These are phyloP conservation scores for Nicotiana tomentosiformis DNA, from an alignment of 257 asterid genomes.

Conservation along the genomic window DNA sequence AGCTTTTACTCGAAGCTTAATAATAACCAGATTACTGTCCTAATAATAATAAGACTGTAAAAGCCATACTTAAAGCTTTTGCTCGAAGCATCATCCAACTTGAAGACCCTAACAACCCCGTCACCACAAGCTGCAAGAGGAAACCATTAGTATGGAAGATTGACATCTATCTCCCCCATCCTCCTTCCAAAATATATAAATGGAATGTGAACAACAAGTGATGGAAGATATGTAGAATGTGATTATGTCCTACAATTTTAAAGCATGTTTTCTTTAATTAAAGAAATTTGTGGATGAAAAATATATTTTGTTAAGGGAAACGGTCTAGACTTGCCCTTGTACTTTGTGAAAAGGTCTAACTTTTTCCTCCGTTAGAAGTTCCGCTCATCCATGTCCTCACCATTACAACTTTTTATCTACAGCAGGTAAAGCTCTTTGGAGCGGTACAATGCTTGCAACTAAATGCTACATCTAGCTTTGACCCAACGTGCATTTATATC, in stretches of 20 bases:
- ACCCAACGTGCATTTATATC: neutral
- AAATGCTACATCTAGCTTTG: neutral
- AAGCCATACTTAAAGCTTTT: slow-evolving; percentile 90
- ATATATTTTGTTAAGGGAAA: neutral
- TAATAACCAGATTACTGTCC: neutral
- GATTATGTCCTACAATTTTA: neutral
- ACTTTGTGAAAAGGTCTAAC: too few species aligned
- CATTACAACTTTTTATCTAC: too few species aligned
- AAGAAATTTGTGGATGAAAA: neutral
- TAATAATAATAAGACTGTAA: slow-evolving; percentile 8
- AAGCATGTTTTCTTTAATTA: neutral
- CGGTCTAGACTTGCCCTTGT: too few species aligned
- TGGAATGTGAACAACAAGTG: neutral
- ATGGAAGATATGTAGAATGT: neutral
- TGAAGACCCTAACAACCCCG: slow-evolving; percentile 84
- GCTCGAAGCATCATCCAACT: slow-evolving; percentile 85
- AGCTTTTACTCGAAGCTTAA: neutral
- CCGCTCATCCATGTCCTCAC: too few species aligned
- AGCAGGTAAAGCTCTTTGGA: neutral
- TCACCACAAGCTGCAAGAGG: slow-evolving; percentile 77
- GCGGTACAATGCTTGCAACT: neutral
- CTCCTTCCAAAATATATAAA: neutral
- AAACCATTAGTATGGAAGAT: slow-evolving; percentile 10
- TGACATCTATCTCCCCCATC: neutral
- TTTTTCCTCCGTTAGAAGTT: too few species aligned